A percentile compares a stretch with the other conserved stretches of the same genome.
phyloP scores from a whole-genome alignment of 2,329 filamentous ascomycete species.

The Monosporascus sp. region DNA sequence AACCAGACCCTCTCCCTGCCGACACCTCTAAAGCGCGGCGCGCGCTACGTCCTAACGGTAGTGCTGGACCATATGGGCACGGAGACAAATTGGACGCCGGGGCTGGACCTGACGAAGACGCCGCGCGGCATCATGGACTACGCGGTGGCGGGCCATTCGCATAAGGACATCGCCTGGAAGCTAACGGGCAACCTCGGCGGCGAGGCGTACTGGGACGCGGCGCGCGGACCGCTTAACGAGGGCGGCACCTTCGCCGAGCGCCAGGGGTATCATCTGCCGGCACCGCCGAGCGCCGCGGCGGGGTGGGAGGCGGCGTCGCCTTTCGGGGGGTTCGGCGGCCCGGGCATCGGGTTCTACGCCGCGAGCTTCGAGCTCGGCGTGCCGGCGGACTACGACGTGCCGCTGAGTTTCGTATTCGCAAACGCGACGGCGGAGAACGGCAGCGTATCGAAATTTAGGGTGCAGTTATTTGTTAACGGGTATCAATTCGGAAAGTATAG shows the following conservation, averaged over 20 bases:
- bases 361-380: slow-evolving; percentile 50
- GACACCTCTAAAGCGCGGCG: slow-evolving; percentile 32
- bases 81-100: slow-evolving; percentile 50
- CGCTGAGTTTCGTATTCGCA: slow-evolving; percentile 54
- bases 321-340: slow-evolving; percentile 34
- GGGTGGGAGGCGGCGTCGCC: slow-evolving; percentile 31
- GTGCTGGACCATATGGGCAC: slow-evolving; percentile 70
- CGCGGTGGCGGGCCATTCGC: slow-evolving; percentile 30
- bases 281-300: slow-evolving; percentile 34
- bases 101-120: slow-evolving; percentile 56
- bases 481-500: slow-evolving; percentile 58
- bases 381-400: slow-evolving; percentile 53
- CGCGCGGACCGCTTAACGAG: slow-evolving; percentile 61
- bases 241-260: slow-evolving; percentile 60
- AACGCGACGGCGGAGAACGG: slow-evolving; percentile 28
- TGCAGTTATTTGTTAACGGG: slow-evolving; percentile 67
- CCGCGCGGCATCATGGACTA: slow-evolving; percentile 60
- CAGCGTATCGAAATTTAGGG: slow-evolving; percentile 40
- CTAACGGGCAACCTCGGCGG: slow-evolving; percentile 64
- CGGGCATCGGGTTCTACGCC: slow-evolving; percentile 55
- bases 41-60: slow-evolving; percentile 58
- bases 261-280: slow-evolving; percentile 56
- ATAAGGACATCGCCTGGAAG: slow-evolving; percentile 49
- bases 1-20: slow-evolving; percentile 48
- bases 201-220: slow-evolving; percentile 54